Evolutionary conservation across 2,329 filamentous ascomycete genomes (phyloP), one percentile per base, ranked within the genome.

Genomic region (Colletotrichum falcatum): DNA sequence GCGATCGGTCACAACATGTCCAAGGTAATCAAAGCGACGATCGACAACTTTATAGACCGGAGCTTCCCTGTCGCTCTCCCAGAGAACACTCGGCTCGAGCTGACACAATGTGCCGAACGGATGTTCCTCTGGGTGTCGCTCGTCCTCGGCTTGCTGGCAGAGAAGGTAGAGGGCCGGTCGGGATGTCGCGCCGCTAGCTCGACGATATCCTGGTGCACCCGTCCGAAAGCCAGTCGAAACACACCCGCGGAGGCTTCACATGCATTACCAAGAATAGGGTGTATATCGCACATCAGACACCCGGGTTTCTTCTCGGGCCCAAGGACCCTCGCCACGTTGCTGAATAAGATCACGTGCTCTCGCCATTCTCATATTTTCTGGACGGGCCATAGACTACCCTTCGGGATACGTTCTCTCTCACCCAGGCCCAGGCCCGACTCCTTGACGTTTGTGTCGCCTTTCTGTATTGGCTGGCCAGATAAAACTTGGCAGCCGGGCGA

Each of bases 271-370:
- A 65, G 12, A 66, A 71, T 20, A 74, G 62, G 2, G 72, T 76
- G 5, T 75, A 75, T 35, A 64, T 76, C 14, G 74, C 74, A 4
- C 75, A 76, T 46, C 69, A 75, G 39, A 77, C 75, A 23, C 74
- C 74, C 6, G 69, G 71, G 58, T 76, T 75, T 49, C 65, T 76
- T 3, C 70, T 75, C 12, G 39, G 16, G 18, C 16, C 12, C 16
- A 58, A 54, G 3, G 23, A 12, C 39, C 39, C 65, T 35, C 20
- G 30, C 26, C 33, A 16, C 14, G 12, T 9, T 56, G 3, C 53
- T 11, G 14, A 39, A 26, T 9, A 26, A 39, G 5, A 23, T 23
- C 5, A 23, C 33, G 2, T 35, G 30, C 30, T 35, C 30, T 23
- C 33, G 14, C 12, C 14, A 16, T 26, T n/a, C 33, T 56, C n/a